Conservation (phyloP, 495 filamentous ascomycete genomes). For the Eremomyces bilateralis region DNA sequence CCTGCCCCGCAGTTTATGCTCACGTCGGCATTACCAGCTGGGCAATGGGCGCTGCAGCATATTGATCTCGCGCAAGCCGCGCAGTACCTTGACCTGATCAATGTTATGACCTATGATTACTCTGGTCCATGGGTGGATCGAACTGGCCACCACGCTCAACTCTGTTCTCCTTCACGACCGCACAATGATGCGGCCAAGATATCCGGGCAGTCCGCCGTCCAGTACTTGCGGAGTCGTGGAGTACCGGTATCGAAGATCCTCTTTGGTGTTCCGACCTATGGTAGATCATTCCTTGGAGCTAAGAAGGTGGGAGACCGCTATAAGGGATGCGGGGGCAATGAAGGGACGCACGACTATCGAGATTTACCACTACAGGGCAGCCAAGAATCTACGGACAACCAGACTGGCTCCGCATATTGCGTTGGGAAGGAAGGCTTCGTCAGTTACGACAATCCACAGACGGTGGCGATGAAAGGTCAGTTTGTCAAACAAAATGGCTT, state of each 20-base stretch:
- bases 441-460: slow-evolving; percentile 66
- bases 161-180: slow-evolving; percentile 14
- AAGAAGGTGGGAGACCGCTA: slow-evolving; percentile 39
- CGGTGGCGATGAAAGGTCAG: slow-evolving; percentile 65
- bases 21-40: slow-evolving; percentile 65
- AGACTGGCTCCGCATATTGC: slow-evolving; percentile 52
- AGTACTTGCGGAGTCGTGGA: slow-evolving; percentile 39
- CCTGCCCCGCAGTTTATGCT: slow-evolving; percentile 53
- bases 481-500: slow-evolving; percentile 57
- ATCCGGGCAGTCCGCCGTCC: slow-evolving; percentile 46
- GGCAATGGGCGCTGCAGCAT: slow-evolving; percentile 47
- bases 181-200: slow-evolving; percentile 23
- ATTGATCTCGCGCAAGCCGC: slow-evolving; percentile 49
- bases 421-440: slow-evolving; percentile 68
- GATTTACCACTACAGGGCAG: slow-evolving; percentile 50
- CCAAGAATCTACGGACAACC: slow-evolving; percentile 45
- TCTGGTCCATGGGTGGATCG: slow-evolving; percentile 51
- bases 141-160: slow-evolving; percentile 60
- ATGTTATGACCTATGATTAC: slow-evolving; percentile 78
- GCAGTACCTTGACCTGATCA: slow-evolving; percentile 53
- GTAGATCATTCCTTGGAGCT: slow-evolving; percentile 56
- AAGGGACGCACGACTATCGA: slow-evolving; percentile 66
- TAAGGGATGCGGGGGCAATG: slow-evolving; percentile 45
- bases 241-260: slow-evolving; percentile 58
- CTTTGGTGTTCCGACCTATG: slow-evolving; percentile 61